phyloP scores from a whole-genome alignment of 208 protist genomes.

The Crithidia brevicula region DNA sequence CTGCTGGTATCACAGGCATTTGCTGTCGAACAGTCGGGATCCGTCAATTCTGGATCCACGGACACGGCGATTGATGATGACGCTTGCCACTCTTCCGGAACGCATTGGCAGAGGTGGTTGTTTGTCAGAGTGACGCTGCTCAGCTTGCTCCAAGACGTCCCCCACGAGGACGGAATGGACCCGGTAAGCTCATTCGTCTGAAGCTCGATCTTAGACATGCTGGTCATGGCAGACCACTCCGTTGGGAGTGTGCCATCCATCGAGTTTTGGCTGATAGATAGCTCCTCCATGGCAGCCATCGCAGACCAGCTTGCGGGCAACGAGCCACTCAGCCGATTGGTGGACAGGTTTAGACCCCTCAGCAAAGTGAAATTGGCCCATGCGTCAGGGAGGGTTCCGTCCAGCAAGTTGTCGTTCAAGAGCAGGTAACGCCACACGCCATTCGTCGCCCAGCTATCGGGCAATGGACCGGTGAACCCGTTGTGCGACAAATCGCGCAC shows the following conservation, averaged over 20 bases:
- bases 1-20: conserved; percentile 3
- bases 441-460: neutral
- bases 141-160: neutral
- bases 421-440: neutral
- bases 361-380: conserved; percentile 2
- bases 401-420: conserved; percentile 11
- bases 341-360: conserved; percentile 2
- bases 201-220: neutral
- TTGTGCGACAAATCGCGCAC: conserved; percentile 12
- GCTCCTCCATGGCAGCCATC: neutral
- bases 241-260: conserved; percentile 12
- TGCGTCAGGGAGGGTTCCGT: neutral
- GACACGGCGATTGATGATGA: neutral
- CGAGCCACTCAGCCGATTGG: conserved; percentile 7
- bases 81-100: neutral
- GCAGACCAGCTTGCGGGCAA: conserved; percentile 22
- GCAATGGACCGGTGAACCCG: conserved; percentile 1
- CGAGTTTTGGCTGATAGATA: conserved; percentile 14
- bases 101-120: conserved; percentile 8
- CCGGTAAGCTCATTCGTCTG: neutral
- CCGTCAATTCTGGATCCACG: neutral
- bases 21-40: neutral
- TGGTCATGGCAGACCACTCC: conserved; percentile 1
- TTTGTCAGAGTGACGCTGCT: neutral
- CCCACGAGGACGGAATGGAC: neutral